Evolutionary conservation across 805 yeast species (phyloP).

Genomic region (Candida hungchunana): DNA sequence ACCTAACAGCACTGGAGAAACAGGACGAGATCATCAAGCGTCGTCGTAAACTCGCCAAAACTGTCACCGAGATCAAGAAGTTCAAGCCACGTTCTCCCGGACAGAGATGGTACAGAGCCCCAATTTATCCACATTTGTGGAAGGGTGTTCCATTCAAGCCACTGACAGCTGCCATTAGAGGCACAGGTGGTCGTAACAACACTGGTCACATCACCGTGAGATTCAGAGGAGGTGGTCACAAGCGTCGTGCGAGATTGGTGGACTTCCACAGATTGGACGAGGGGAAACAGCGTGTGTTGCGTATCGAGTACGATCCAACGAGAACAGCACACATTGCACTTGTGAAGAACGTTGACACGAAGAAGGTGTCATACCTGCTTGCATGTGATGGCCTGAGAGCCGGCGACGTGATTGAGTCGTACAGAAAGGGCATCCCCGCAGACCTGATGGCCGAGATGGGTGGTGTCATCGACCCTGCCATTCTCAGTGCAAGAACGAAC

Average conservation of each 20-base stretch:
- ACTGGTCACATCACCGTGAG: conserved; percentile 86
- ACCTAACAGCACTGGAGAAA: conserved; percentile 68
- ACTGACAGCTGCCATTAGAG: conserved; percentile 67
- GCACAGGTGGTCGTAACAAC: conserved; percentile 84
- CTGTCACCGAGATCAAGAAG: conserved; percentile 65
- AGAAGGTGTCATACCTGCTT: conserved; percentile 68
- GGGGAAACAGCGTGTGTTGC: conserved; percentile 74
- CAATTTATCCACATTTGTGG: conserved; percentile 81
- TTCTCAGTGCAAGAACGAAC: conserved; percentile 79
- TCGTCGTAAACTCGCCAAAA: conserved; percentile 69
- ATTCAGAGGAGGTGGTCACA: conserved; percentile 97
- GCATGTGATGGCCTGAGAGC: conserved; percentile 92
- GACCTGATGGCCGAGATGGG: conserved; percentile 79
- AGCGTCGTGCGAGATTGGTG: conserved; percentile 77
- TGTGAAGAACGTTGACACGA: conserved; percentile 58
- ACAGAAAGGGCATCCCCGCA: conserved; percentile 81
- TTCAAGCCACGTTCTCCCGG: conserved; percentile 85
- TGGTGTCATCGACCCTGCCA: conserved; percentile 88
- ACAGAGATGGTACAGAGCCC: conserved; percentile 81
- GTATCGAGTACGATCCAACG: conserved; percentile 95
- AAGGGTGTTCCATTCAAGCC: conserved; percentile 77
- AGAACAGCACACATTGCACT: conserved; percentile 92
- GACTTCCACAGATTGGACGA: conserved; percentile 65
- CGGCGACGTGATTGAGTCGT: conserved; percentile 88
- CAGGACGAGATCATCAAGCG: conserved; percentile 70